Conservation (phyloP, 305 asterid species). For the Lippia alba region DNA sequence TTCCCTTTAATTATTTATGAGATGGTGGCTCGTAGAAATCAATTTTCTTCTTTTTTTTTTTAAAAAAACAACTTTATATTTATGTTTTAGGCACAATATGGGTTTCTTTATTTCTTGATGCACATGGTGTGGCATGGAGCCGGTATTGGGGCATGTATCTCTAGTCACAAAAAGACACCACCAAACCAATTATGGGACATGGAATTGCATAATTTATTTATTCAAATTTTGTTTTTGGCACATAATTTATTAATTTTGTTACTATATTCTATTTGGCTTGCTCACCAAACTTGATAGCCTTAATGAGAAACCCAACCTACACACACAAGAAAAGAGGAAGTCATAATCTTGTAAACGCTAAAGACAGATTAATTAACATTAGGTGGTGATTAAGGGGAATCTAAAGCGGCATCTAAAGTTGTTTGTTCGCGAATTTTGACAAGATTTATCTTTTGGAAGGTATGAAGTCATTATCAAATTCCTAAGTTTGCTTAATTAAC, state of each 20-base stretch:
- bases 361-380: not conserved
- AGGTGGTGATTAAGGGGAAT: slow-evolving; percentile 31
- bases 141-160: slow-evolving; percentile 35
- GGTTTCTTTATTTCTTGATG: slow-evolving; percentile 23
- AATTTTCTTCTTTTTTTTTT: no score
- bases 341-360: not conserved
- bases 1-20: no score
- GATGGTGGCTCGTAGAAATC: not conserved
- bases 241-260: slow-evolving; percentile 18
- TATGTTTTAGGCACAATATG: slow-evolving; percentile 34
- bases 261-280: slow-evolving; percentile 37
- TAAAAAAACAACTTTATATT: no score
- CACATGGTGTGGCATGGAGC: slow-evolving; percentile 40
- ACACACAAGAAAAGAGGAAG: slow-evolving; percentile 18
- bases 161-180: slow-evolving; percentile 53
- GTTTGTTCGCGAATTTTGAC: not conserved
- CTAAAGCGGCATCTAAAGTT: slow-evolving; percentile 1
- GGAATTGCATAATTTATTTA: slow-evolving; percentile 35
- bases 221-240: no score
- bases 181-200: slow-evolving; percentile 66
- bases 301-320: slow-evolving; percentile 23
- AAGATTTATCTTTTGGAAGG: not conserved
- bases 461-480: not conserved
- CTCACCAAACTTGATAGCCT: slow-evolving; percentile 40
- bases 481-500: not conserved